Evolutionary conservation across 225 moss, liverwort and hornwort species (phyloP).

Genomic region (Thuidium tamariscinum): DNA sequence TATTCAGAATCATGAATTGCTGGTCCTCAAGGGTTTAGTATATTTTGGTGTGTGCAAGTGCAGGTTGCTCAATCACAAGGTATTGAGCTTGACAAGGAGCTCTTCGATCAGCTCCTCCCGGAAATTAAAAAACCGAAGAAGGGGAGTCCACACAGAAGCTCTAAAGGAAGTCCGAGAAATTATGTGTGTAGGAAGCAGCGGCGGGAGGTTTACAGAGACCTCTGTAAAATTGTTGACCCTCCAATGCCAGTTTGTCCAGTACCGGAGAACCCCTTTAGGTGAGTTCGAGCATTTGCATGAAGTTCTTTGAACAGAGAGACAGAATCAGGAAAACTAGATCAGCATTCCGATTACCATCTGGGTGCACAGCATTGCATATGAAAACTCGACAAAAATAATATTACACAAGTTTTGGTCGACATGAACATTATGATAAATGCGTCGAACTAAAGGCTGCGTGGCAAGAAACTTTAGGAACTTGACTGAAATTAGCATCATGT

Average conservation of each 20-base stretch:
- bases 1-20: background rate
- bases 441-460: background rate
- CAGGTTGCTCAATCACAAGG: slow-evolving; percentile 24
- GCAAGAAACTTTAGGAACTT: background rate
- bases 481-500: background rate
- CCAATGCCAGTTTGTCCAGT: background rate
- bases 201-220: slow-evolving; percentile 17
- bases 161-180: background rate
- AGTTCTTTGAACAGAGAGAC: background rate
- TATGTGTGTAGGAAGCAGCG: background rate
- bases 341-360: background rate
- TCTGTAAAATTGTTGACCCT: slow-evolving; percentile 34
- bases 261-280: background rate
- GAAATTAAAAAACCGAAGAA: background rate
- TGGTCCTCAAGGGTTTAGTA: background rate
- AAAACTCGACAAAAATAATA: background rate
- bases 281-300: background rate
- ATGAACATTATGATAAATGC: background rate
- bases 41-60: background rate
- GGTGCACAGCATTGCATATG: background rate
- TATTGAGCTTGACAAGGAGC: slow-evolving; percentile 16
- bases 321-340: background rate
- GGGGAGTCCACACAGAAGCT: background rate
- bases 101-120: slow-evolving; percentile 5
- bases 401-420: background rate